Evolutionary conservation across 2,329 filamentous ascomycete genomes (phyloP), one percentile per base, ranked within the genome.

Genomic region (Lanzia echinophila): DNA sequence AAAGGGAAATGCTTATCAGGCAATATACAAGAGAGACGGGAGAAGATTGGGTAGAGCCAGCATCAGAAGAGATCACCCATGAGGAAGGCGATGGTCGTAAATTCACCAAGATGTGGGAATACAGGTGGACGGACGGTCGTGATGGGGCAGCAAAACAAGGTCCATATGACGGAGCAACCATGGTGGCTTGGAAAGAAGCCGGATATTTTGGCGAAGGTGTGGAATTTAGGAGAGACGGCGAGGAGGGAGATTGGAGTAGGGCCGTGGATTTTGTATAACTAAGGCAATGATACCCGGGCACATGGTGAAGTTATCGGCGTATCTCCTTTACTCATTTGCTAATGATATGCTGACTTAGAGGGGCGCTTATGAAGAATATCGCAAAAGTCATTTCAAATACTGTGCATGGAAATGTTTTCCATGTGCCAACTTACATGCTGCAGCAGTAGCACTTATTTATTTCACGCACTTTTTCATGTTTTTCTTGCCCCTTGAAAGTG

Each of bases 131-230:
- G 38, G 90, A 96, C 68, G 89, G 88, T 17, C 79, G 90, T 39
- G 92, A 96, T 65, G 87, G 82, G 28, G 88, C 81, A 11, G 79
- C 82, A 46, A 79, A 81, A 55, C 90, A 99, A 69, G 94, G 94
- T 0, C 92, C 94, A 0, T 99, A 90, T 69, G 90, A 96, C 66
- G 81, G 79, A 7, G 69, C 78, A 5, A 92, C 86, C 36, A 97
- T 99, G 94, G 82, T 84, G 63, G 87, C 88, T 2, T 99, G 94
- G 94, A 83, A 87, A 62, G 83, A 88, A 58, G 90, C 90, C 22
- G 94, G 94, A 2, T 97, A 97, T 68, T 99, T 99, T 71, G 87
- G 84, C 12, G 86, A 94, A 59, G 89, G 88, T 0, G 90, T 96
- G 22, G 92, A 91, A 67, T 91, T 92, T 63, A 79, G 83, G 59